Evolutionary conservation across 495 filamentous ascomycete species (phyloP).

Genomic region (Viridothelium virens): DNA sequence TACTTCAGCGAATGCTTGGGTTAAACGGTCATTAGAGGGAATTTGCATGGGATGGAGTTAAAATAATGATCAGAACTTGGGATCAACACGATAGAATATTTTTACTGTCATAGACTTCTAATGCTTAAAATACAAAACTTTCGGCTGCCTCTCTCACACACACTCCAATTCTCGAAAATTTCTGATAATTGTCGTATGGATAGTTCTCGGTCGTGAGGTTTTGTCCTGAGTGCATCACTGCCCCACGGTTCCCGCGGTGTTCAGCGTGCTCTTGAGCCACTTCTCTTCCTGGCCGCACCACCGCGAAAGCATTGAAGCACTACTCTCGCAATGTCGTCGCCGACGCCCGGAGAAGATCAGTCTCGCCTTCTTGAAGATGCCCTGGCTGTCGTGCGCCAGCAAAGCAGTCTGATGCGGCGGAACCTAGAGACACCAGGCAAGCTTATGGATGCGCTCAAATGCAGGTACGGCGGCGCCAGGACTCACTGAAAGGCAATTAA

Average conservation of each 20-base stretch:
- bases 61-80: not conserved
- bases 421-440: constrained; percentile 95
- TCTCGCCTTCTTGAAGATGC: constrained; percentile 94
- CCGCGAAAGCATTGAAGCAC: not conserved
- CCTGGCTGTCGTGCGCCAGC: constrained; percentile 88
- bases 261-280: not conserved
- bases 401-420: constrained; percentile 92
- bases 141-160: not conserved
- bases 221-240: no score
- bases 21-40: not conserved
- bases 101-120: not conserved
- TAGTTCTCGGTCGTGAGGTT: no score
- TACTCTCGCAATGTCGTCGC: constrained; percentile 10
- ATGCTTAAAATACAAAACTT: not conserved
- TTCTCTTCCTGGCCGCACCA: not conserved
- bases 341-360: constrained; percentile 66
- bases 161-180: no score
- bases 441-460: constrained; percentile 99
- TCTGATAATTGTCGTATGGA: no score
- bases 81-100: not conserved
- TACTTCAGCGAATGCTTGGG: not conserved
- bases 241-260: not conserved
- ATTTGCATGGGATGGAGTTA: not conserved
- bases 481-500: not conserved
- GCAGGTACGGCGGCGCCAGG: constrained; percentile 61